Conservation (phyloP, 805 yeast species). For the Pichia paraexigua region DNA sequence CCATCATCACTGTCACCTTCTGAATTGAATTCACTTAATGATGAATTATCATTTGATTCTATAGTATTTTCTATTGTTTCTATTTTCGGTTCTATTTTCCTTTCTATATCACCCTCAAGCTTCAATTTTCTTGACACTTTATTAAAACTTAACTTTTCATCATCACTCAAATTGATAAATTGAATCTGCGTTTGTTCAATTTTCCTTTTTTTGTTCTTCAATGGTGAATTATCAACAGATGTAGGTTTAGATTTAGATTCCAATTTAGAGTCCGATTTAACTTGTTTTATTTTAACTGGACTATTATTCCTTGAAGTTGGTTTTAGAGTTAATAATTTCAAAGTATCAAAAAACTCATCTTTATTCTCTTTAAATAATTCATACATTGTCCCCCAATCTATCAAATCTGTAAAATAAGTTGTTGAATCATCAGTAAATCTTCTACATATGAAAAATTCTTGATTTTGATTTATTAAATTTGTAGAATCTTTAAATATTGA, state of each 20-base stretch:
- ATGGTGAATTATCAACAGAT: not conserved
- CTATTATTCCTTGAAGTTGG: slow-evolving; percentile 18
- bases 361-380: slow-evolving; percentile 21
- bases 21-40: not conserved
- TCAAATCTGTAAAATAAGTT: slow-evolving; percentile 27
- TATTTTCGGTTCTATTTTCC: no score
- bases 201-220: not conserved
- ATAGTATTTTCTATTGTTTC: not conserved
- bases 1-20: slow-evolving; percentile 10
- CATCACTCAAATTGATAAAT: not conserved
- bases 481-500: not conserved
- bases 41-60: not conserved
- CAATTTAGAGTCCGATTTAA: no score
- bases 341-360: slow-evolving; percentile 25
- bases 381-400: slow-evolving; percentile 33
- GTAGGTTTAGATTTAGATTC: not conserved
- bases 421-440: slow-evolving; percentile 34
- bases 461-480: slow-evolving; percentile 4
- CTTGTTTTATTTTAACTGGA: not conserved
- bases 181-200: not conserved
- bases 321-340: slow-evolving; percentile 26
- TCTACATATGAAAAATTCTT: slow-evolving; percentile 32
- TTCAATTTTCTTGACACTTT: not conserved
- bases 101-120: not conserved
- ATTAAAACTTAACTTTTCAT: not conserved